Conservation (phyloP, 2,329 filamentous ascomycete genomes). For the Cercospora sp. region DNA sequence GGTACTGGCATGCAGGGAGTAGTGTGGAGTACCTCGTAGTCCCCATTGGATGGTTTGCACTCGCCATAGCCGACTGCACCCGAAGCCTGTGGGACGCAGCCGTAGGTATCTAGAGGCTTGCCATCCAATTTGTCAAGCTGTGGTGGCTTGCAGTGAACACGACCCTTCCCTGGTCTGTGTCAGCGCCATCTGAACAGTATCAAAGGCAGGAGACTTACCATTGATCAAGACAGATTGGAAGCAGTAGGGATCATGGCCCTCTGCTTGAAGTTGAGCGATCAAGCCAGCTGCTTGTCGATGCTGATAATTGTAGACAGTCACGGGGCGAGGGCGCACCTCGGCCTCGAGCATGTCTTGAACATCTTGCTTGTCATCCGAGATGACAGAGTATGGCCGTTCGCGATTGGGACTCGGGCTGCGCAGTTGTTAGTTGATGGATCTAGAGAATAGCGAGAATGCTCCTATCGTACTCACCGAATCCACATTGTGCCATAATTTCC, state of each 20-base stretch:
- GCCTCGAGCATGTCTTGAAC: conserved; percentile 27
- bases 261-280: conserved; percentile 23
- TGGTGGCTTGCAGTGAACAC: conserved; percentile 24
- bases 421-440: background rate
- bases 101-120: conserved; percentile 19
- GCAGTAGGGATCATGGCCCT: conserved; percentile 27
- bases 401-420: conserved; percentile 18
- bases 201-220: background rate
- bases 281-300: conserved; percentile 24
- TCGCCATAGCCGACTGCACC: conserved; percentile 23
- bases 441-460: background rate
- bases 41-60: conserved; percentile 14
- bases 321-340: conserved; percentile 16
- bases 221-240: conserved; percentile 26
- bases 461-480: conserved; percentile 13
- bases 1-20: background rate
- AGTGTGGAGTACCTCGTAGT: conserved; percentile 9
- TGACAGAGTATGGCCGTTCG: conserved; percentile 22
- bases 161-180: conserved; percentile 13
- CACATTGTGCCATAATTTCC: conserved; percentile 26
- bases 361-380: conserved; percentile 20
- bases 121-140: conserved; percentile 18
- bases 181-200: background rate
- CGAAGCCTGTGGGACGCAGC: conserved; percentile 20
- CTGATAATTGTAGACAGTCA: conserved; percentile 27